Conservation (phyloP, 257 asterid species). For the Plantago ovata region DNA sequence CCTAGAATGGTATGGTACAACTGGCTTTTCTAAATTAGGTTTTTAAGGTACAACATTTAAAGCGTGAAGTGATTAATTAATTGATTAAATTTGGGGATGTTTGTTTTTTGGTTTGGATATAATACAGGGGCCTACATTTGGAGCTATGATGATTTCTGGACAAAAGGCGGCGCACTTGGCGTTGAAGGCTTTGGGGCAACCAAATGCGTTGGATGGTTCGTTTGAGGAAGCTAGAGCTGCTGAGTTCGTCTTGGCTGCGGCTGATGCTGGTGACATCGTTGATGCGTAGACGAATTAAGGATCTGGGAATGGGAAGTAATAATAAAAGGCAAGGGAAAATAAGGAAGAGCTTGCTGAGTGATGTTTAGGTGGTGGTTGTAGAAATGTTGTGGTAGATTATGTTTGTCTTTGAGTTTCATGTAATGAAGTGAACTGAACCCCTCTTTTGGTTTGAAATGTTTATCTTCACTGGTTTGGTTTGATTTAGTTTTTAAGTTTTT, state of each 20-base stretch:
- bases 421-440: no score
- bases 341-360: neutral
- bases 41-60: neutral
- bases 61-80: neutral
- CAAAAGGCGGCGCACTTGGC: conserved; percentile 95
- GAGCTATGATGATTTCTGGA: conserved; percentile 92
- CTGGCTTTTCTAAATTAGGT: neutral
- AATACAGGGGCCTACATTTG: conserved; percentile 78
- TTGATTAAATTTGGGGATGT: neutral
- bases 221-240: conserved; percentile 24
- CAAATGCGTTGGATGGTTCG: conserved; percentile 59
- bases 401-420: no score
- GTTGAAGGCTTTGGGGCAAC: conserved; percentile 62
- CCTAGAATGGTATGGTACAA: conserved; percentile 71
- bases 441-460: no score
- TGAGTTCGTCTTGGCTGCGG: conserved; percentile 57
- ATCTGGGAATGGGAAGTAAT: neutral
- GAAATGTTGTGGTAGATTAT: conserved; percentile 99
- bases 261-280: conserved; percentile 42
- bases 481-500: no score
- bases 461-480: no score
- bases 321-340: neutral
- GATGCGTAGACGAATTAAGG: conserved; percentile 36
- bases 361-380: conserved; percentile 23
- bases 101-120: neutral